phyloP scores from a whole-genome alignment of 257 asterid genomes.

The Solanum sejunctum region DNA sequence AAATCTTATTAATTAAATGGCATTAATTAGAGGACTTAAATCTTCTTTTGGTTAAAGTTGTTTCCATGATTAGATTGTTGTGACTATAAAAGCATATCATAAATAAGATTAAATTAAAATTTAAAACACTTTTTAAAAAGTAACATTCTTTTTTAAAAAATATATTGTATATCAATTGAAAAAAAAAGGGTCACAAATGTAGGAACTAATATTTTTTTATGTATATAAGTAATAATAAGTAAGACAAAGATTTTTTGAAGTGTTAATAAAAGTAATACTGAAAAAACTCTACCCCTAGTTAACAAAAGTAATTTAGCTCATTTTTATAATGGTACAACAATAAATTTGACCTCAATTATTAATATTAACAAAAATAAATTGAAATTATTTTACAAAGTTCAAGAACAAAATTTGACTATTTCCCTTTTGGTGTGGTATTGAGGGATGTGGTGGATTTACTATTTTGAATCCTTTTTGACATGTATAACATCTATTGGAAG shows the following conservation, averaged over 20 bases:
- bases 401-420: background rate
- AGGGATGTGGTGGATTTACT: background rate
- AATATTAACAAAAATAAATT: background rate
- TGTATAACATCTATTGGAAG: background rate
- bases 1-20: background rate
- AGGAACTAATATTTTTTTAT: background rate
- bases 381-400: background rate
- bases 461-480: background rate
- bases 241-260: too few relatives aligned
- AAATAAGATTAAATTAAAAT: background rate
- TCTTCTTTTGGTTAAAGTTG: background rate
- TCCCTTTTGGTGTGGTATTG: background rate
- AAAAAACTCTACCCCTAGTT: background rate
- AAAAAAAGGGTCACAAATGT: too few relatives aligned
- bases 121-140: too few relatives aligned
- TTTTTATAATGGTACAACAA: background rate
- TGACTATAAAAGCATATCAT: background rate
- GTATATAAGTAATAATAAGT: too few relatives aligned
- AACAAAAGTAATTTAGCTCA: background rate
- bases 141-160: too few relatives aligned
- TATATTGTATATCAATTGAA: too few relatives aligned
- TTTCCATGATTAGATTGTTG: background rate
- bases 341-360: background rate
- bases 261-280: too few relatives aligned
- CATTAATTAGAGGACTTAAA: background rate